Evolutionary conservation across 331 rosid species (phyloP).

Genomic region (Acacia pycnantha): DNA sequence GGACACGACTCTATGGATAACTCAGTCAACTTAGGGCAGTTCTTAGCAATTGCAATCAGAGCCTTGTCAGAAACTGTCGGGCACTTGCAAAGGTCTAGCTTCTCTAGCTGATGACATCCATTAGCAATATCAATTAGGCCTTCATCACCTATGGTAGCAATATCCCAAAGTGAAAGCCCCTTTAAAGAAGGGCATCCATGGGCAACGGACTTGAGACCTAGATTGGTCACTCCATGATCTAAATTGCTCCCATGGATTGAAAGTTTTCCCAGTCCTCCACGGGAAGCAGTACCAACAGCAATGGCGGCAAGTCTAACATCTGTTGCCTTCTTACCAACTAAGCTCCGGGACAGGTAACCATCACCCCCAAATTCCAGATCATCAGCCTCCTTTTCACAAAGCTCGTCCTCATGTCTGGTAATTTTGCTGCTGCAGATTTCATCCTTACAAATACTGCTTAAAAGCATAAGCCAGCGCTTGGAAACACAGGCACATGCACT

Average conservation of each 20-base stretch:
- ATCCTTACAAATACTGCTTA: conserved; percentile 66
- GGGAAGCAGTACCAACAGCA: conserved; percentile 81
- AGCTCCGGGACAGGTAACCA: conserved; percentile 87
- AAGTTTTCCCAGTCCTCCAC: conserved; percentile 97
- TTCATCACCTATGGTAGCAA: conserved; percentile 66
- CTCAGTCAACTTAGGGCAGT: conserved; percentile 74
- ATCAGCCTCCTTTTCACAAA: conserved; percentile 36
- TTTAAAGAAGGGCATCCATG: conserved; percentile 88
- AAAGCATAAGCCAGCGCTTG: conserved; percentile 83
- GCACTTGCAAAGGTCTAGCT: conserved; percentile 84
- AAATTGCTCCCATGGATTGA: conserved; percentile 71
- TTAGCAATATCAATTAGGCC: conserved; percentile 80
- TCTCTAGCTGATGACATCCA: conserved; percentile 76
- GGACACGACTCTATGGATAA: conserved; percentile 73
- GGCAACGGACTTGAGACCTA: conserved; percentile 82
- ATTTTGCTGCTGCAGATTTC: conserved; percentile 54
- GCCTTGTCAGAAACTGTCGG: conserved; percentile 70
- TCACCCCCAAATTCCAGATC: conserved; percentile 61
- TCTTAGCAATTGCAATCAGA: conserved; percentile 67
- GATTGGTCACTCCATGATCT: conserved; percentile 50
- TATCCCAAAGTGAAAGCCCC: conserved; percentile 74
- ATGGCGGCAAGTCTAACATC: conserved; percentile 96
- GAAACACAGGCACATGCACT: conserved; percentile 81
- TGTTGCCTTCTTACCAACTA: conserved; percentile 94
- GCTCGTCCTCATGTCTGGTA: conserved; percentile 23